Base-by-base conservation (phyloP, 148 eudicot species). In the Chenopodium suecicum region DNA sequence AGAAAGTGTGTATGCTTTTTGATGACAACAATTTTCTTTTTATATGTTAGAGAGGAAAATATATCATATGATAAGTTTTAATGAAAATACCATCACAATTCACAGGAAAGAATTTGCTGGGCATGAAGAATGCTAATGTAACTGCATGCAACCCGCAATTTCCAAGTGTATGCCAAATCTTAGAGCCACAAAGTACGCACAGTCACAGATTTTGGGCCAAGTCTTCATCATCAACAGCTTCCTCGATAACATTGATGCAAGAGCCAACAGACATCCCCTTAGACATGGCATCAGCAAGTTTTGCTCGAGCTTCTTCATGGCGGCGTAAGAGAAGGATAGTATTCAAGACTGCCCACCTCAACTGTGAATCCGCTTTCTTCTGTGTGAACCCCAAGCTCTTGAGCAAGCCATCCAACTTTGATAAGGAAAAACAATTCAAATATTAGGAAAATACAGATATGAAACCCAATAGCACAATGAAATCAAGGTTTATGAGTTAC, bases 301-400 rank as follows among this genome's bases (percentile, higher is more conserved):
- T 84, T 34, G 85, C 85, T 63, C 94, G 90, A 62, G 95, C 94
- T 78, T 84, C 82, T 84, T 90, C 92, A 82, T 94, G 98, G 47
- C 99, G 97, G 72, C 97, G 99, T 74, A 96, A 78, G 71, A 92
- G 86, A 54, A 94, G 81, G 70, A 91, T 81, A 16, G 98, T 94
- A 83, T 96, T 96, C 22, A 96, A 90, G 14, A 94, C 98, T 70
- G 98, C 97, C 99, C 98, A 96, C 84, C 99, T 91, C 62, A 96
- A 91, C 74, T 96, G 98, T 78, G 95, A 91, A 89, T 96, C 97
- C 14, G 94, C 91, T 84, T 96, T 96, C 91, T 96, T 94, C 84
- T 94, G 99, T 58, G 98, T 96, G 89, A 96, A 96, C 0, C 94
- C 98, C 78, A 96, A 84, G 87, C 95, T 75, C 75, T 89, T 91